phyloP scores from a whole-genome alignment of 2,329 filamentous ascomycete genomes.

The Pseudocercospora cruenta region DNA sequence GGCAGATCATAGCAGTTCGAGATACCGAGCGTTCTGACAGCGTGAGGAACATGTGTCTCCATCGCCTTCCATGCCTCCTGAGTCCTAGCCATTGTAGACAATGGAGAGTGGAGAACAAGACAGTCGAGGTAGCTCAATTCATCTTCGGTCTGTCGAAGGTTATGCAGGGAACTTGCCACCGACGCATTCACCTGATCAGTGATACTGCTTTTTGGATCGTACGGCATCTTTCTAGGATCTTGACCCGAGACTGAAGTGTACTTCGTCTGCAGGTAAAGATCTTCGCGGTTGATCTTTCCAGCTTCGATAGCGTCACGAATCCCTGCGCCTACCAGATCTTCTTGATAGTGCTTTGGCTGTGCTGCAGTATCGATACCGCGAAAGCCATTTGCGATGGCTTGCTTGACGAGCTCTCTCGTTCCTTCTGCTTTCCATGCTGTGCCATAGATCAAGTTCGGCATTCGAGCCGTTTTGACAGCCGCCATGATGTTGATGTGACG shows the following conservation, averaged over 20 bases:
- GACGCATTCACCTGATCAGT: slow-evolving; percentile 69
- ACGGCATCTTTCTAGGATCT: slow-evolving; percentile 63
- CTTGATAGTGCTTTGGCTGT: slow-evolving; percentile 74
- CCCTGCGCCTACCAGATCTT: slow-evolving; percentile 70
- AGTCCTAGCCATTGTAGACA: slow-evolving; percentile 56
- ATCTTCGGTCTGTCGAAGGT: slow-evolving; percentile 54
- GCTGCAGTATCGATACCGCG: slow-evolving; percentile 76
- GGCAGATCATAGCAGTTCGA: slow-evolving; percentile 68
- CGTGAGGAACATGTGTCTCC: slow-evolving; percentile 66
- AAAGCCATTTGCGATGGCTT: slow-evolving; percentile 71
- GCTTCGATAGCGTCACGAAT: slow-evolving; percentile 64
- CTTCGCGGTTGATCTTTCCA: slow-evolving; percentile 58
- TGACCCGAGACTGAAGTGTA: slow-evolving; percentile 70
- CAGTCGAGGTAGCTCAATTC: slow-evolving; percentile 58
- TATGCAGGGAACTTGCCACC: slow-evolving; percentile 66
- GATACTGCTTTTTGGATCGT: slow-evolving; percentile 61
- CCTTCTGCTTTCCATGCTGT: slow-evolving; percentile 82
- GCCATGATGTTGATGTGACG: slow-evolving; percentile 21
- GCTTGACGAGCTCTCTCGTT: slow-evolving; percentile 68
- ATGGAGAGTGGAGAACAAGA: slow-evolving; percentile 62
- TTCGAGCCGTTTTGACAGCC: slow-evolving; percentile 17
- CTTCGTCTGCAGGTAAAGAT: slow-evolving; percentile 83
- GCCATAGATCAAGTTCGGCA: slow-evolving; percentile 68
- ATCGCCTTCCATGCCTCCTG: slow-evolving; percentile 68
- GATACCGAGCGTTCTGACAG: slow-evolving; percentile 71